Conservation (phyloP, 768 basidiomycete species). For the Amanita molliuscula region DNA sequence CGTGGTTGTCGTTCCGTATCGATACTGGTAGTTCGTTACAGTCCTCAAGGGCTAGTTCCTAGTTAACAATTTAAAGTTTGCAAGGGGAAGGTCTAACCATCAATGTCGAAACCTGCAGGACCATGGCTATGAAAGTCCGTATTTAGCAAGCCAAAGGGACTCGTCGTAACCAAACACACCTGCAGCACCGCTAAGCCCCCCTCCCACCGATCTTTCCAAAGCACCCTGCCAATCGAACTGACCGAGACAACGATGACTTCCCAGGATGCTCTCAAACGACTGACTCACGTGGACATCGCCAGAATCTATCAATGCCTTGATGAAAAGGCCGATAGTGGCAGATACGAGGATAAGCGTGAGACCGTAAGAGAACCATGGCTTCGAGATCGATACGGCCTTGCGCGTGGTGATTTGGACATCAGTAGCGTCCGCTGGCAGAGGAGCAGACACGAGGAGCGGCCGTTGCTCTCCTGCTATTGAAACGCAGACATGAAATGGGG, state of each 20-base stretch:
- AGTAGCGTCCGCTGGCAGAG: too few relatives aligned
- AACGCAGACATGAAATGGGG: too few relatives aligned
- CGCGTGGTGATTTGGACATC: too few relatives aligned
- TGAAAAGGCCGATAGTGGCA: constrained; percentile 36
- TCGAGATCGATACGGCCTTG: background rate
- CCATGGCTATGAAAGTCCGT: constrained; percentile 56
- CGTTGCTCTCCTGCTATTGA: too few relatives aligned
- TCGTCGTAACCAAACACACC: constrained; percentile 27
- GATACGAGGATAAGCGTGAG: constrained; percentile 24
- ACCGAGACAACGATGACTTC: background rate
- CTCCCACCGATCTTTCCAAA: constrained; percentile 76
- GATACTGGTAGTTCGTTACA: constrained; percentile 95
- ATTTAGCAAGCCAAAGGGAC: background rate
- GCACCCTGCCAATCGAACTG: constrained; percentile 78
- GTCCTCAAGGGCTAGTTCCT: constrained; percentile 68
- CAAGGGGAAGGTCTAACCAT: constrained; percentile 39
- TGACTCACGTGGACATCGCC: constrained; percentile 53
- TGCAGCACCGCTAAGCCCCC: constrained; percentile 83
- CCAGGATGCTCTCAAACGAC: background rate
- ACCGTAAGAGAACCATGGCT: constrained; percentile 13
- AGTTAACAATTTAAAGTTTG: background rate
- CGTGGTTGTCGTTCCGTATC: constrained; percentile 71
- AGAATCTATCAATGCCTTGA: constrained; percentile 63
- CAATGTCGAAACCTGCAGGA: constrained; percentile 82
- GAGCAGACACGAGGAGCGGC: too few relatives aligned